Conservation (phyloP, 2,329 filamentous ascomycete genomes). For the Epichloe baconii region DNA sequence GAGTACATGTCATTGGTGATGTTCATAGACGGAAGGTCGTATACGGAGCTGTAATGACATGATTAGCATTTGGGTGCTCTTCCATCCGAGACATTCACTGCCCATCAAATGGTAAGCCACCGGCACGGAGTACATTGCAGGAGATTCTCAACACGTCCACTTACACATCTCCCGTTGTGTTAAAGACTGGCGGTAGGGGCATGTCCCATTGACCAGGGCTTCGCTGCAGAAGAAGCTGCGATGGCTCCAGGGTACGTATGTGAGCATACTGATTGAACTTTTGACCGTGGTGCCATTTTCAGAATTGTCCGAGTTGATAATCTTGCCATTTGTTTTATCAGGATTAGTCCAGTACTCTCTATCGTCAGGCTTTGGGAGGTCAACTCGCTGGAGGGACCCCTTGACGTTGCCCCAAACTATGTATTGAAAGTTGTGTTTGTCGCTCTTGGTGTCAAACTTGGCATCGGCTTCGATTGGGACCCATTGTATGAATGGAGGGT, state of each 20-base stretch:
- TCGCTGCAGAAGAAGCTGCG: slow-evolving; percentile 53
- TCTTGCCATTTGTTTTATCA: slow-evolving; percentile 59
- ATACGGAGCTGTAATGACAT: slow-evolving; percentile 2
- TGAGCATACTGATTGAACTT: slow-evolving; percentile 58
- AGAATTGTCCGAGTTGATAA: slow-evolving; percentile 47
- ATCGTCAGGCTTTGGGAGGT: slow-evolving; percentile 45
- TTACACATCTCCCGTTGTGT: slow-evolving; percentile 17
- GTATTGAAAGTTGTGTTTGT: slow-evolving; percentile 55
- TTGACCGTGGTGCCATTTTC: slow-evolving; percentile 62
- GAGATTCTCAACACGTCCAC: not conserved
- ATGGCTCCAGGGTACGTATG: slow-evolving; percentile 54
- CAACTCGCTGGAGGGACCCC: slow-evolving; percentile 46
- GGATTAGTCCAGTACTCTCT: slow-evolving; percentile 50
- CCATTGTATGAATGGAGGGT: slow-evolving; percentile 61
- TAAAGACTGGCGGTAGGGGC: slow-evolving; percentile 64
- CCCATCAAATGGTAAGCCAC: no score
- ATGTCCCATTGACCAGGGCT: slow-evolving; percentile 45
- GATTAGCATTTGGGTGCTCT: slow-evolving; percentile 5
- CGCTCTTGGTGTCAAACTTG: slow-evolving; percentile 49
- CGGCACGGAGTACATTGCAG: not conserved
- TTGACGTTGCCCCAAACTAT: slow-evolving; percentile 87
- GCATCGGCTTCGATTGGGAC: slow-evolving; percentile 63
- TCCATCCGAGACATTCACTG: not conserved
- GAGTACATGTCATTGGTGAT: slow-evolving; percentile 63
- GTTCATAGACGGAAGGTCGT: slow-evolving; percentile 56